Conservation (phyloP, 129 eudicot genomes). For the Scalesia atractyloides region DNA sequence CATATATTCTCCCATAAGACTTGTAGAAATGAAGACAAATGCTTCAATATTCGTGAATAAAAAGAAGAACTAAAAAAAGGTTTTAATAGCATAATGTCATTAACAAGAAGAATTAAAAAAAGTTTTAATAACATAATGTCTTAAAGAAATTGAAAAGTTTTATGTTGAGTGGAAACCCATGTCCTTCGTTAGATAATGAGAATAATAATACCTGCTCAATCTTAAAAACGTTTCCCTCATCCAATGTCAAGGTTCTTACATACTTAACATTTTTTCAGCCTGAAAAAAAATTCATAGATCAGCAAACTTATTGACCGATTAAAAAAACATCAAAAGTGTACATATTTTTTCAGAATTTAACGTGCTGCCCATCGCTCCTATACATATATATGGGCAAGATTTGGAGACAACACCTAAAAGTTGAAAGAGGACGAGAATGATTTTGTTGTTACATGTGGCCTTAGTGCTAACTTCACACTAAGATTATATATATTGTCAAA, state of each 20-base stretch:
- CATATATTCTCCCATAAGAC: constrained; percentile 73
- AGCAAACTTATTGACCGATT: constrained; percentile 10
- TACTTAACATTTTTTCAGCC: constrained; percentile 62
- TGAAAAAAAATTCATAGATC: constrained; percentile 33
- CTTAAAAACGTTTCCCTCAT: constrained; percentile 55
- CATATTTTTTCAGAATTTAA: constrained; percentile 17
- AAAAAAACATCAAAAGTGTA: neutral
- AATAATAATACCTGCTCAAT: constrained; percentile 52
- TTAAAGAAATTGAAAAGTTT: constrained; percentile 3
- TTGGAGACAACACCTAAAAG: no score
- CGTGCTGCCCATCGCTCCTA: constrained; percentile 63
- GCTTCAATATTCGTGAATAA: constrained; percentile 35
- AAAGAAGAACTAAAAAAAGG: neutral
- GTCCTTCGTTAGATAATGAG: neutral
- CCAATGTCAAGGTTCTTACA: constrained; percentile 68
- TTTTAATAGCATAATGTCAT: no score
- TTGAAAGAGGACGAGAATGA: no score
- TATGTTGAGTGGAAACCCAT: neutral
- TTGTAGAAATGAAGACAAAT: constrained; percentile 58
- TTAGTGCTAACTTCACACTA: no score
- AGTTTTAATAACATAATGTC: constrained; percentile 10
- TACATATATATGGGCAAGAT: no score
- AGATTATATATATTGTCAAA: no score
- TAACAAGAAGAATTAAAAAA: neutral
- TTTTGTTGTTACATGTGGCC: no score